Conservation (phyloP, 208 protist species). For the Spongospora subterranea region DNA sequence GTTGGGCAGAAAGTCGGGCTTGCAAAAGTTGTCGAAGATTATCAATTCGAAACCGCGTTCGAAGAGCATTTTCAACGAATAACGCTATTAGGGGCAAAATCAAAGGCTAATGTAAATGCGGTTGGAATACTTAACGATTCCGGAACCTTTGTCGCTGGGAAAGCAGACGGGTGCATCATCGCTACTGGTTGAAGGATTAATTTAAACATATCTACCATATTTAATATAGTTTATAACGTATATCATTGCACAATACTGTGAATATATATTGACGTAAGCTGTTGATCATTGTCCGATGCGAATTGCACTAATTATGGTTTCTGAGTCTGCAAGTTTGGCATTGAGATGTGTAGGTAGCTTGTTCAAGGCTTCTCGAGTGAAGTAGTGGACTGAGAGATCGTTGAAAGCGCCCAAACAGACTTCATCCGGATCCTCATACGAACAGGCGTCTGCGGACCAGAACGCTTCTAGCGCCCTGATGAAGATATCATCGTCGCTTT, state of each 20-base stretch:
- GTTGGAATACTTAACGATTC: constrained; percentile 45
- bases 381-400: constrained; percentile 1
- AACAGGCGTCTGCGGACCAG: neutral
- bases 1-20: neutral
- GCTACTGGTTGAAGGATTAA: constrained; percentile 36
- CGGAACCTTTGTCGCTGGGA: constrained; percentile 36
- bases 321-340: no score
- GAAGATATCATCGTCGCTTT: neutral
- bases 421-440: neutral
- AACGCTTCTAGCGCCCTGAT: neutral
- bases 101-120: neutral
- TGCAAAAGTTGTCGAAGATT: neutral
- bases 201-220: no score
- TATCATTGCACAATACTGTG: no score
- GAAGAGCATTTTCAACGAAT: neutral
- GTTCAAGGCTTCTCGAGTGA: no score
- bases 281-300: no score
- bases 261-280: no score
- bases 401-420: constrained; percentile 27
- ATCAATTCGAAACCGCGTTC: neutral
- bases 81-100: neutral
- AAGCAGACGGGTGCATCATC: neutral
- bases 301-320: no score
- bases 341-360: no score
- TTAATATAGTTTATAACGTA: no score